Base-by-base conservation (phyloP, 495 filamentous ascomycete genomes). In the Stereocaulon alpinum region DNA sequence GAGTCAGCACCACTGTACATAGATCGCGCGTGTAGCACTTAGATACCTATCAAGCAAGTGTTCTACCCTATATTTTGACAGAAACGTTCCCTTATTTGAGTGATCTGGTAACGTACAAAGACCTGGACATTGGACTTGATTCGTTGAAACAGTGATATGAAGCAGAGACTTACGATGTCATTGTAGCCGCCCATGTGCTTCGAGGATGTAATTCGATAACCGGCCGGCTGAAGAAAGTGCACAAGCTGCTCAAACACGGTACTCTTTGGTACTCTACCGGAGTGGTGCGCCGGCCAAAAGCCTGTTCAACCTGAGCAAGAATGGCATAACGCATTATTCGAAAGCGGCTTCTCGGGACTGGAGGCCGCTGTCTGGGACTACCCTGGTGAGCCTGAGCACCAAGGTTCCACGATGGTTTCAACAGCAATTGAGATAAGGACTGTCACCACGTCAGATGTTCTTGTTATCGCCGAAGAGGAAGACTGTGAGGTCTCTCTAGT, bases 81-180 rank as follows among this genome's bases (percentile, higher is more conserved):
- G n/a, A n/a, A n/a, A 37, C 57, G 6, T 70, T 64, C 30, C 20
- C 49, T 1, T 49, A 52, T 7, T 53, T 17, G 27, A 34, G 27
- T 22, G n/a, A 61, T 59, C 27, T 43, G 7, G 59, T 64, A 3
- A 37, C 49, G 3, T 55, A 61, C 55, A 17, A 22, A 7, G 53
- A 45, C 20, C 47, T 66, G 2, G 54, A 66, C 20, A 58, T 63
- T 40, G 57, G 64, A 60, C 60, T 70, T 6, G 68, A 74, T 27
- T 65, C 71, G 0, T 44, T 54, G 1, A 61, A 61, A 1, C 81
- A 84, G 58, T 78, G 77, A 0, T 76, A 75, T 27, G 22, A 40
- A 51, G 4, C 61, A 61, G 37, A 53, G n/a, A 4, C 48, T 63
- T 62, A 69, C 65, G 50, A 73, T 64, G 22, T 66, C 71, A 27